Evolutionary conservation across 2,329 filamentous ascomycete species (phyloP), one percentile per base, ranked within the genome.

Genomic region (Cytospora leucostoma): DNA sequence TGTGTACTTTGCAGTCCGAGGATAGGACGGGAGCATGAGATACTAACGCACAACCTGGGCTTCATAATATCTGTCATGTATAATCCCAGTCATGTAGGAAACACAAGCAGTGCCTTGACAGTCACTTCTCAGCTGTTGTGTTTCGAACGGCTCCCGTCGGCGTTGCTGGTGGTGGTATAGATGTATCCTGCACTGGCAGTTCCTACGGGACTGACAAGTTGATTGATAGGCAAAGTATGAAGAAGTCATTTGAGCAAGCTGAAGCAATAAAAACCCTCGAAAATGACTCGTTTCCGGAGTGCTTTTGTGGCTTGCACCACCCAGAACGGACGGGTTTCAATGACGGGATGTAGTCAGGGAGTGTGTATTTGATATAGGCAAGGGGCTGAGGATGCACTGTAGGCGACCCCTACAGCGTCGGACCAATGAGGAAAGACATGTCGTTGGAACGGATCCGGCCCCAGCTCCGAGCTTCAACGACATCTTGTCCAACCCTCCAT

Each of bases 291-390:
- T 10, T 33, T 33, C 6, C 5, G 2, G 6, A 53, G 8, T 33
- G 12, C 35, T 61, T 13, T 27, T 33, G 49, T 38, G 44, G 38
- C 51, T 59, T 27, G 21, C 15, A 21, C 35, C 21, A 37, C 27
- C 55, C n/a, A 47, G 27, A 8, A 40, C 27, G 47, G 51, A 15
- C 56, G 57, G 33, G 35, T 32, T 32, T 51, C 56, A 53, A 40
- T 40, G 49, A 59, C 40, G 53, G 61, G 51, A 34, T 56, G 61
- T 52, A 33, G 59, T 64, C 33, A 56, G 57, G 59, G 54, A 38
- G 56, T 55, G 59, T 27, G 27, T 27, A 27, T 67, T 67, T 68
- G 67, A 69, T 68, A 69, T 68, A 59, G 66, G 56, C 67, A 67
- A 47, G 65, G 67, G 67, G 67, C 59, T n/a, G 59, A 27, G 37